A percentile compares a stretch with the other conserved stretches of the same genome.
phyloP scores from a whole-genome alignment of 495 filamentous ascomycete species.

The Penicillium roqueforti region DNA sequence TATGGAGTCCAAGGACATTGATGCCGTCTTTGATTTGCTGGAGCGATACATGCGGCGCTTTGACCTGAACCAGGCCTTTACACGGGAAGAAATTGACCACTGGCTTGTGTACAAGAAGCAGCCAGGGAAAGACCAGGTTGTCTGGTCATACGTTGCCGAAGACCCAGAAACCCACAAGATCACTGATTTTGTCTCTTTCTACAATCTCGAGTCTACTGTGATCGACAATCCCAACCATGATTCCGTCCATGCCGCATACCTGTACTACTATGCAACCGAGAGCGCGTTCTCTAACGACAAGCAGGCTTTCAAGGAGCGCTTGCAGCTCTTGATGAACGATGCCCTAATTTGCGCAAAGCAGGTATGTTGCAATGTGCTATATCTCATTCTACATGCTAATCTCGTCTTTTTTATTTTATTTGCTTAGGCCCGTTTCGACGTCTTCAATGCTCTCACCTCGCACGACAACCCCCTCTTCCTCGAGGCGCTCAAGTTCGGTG shows the following conservation, averaged over 20 bases:
- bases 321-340: constrained; percentile 77
- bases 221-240: constrained; percentile 74
- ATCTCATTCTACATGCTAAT: not conserved
- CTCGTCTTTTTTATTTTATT: constrained; percentile 1
- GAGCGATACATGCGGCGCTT: constrained; percentile 74
- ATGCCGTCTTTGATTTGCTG: constrained; percentile 68
- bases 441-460: constrained; percentile 91
- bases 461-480: constrained; percentile 93
- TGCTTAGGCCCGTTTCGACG: constrained; percentile 78
- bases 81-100: constrained; percentile 73
- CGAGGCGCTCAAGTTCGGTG: constrained; percentile 85
- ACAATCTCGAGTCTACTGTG: constrained; percentile 86
- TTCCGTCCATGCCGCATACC: constrained; percentile 78
- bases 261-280: constrained; percentile 95
- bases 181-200: constrained; percentile 96
- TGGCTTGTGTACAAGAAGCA: constrained; percentile 72
- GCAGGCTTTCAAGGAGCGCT: constrained; percentile 60
- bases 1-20: constrained; percentile 80
- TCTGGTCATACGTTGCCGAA: constrained; percentile 92
- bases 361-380: constrained; percentile 28
- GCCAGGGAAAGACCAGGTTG: constrained; percentile 64
- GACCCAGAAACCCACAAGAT: constrained; percentile 69
- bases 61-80: constrained; percentile 78
- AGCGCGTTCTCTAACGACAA: constrained; percentile 60
- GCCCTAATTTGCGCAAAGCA: constrained; percentile 83